Conservation (phyloP, 2,329 filamentous ascomycete species). For the Zelopaecilomyces penicillatus region DNA sequence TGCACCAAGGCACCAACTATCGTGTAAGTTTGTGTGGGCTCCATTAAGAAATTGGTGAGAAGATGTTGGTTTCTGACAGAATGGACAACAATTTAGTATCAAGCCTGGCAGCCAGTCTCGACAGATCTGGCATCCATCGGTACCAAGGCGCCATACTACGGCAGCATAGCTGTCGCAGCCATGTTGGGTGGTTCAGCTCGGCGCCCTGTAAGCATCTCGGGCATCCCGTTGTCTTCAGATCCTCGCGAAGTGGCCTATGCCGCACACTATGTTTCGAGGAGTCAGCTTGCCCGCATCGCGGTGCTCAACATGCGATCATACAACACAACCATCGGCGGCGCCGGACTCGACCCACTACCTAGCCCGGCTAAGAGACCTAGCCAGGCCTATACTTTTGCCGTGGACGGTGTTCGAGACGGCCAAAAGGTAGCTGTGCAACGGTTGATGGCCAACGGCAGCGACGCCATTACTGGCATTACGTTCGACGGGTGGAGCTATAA, state of each 20-base stretch:
- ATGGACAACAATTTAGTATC: conserved; percentile 30
- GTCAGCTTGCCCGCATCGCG: conserved; percentile 37
- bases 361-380: conserved; percentile 21
- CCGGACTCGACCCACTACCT: conserved; percentile 14
- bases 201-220: conserved; percentile 34
- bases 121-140: conserved; percentile 42
- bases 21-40: conserved; percentile 24
- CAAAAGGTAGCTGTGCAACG: conserved; percentile 33
- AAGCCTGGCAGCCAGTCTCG: conserved; percentile 49
- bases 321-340: conserved; percentile 46
- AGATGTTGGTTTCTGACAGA: neutral
- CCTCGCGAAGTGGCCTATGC: conserved; percentile 45
- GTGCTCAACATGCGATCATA: conserved; percentile 51
- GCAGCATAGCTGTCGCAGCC: conserved; percentile 48
- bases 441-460: conserved; percentile 52
- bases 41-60: too few relatives aligned
- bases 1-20: conserved; percentile 58
- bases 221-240: conserved; percentile 33
- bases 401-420: conserved; percentile 26
- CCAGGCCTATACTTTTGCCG: conserved; percentile 29
- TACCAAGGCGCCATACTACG: conserved; percentile 58
- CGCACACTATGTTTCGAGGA: conserved; percentile 13
- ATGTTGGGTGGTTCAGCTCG: conserved; percentile 38
- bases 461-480: conserved; percentile 53
- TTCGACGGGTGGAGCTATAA: conserved; percentile 57